phyloP scores from a whole-genome alignment of 495 filamentous ascomycete species.

The Annulohypoxylon nitens region DNA sequence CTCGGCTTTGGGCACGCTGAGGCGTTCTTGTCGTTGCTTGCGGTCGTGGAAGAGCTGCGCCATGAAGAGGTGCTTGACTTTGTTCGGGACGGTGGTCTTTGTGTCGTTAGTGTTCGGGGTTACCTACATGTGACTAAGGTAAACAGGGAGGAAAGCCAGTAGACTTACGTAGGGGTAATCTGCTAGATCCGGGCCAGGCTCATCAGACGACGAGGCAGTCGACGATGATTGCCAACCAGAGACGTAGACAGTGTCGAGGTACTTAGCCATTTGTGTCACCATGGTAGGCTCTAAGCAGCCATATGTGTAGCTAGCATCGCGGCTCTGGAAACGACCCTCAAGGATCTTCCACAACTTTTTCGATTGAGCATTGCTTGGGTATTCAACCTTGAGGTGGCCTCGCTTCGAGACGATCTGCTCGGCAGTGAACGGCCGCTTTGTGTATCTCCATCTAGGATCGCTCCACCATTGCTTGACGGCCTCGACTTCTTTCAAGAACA shows the following conservation, averaged over 20 bases:
- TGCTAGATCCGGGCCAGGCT: slow-evolving; percentile 96
- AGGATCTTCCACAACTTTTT: slow-evolving; percentile 97
- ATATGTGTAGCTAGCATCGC: slow-evolving; percentile 91
- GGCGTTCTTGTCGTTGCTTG: slow-evolving; percentile 95
- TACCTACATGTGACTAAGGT: background rate
- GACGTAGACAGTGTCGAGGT: slow-evolving; percentile 97
- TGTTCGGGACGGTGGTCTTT: slow-evolving; percentile 97
- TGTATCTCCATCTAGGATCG: slow-evolving; percentile 91
- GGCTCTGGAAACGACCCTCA: slow-evolving; percentile 85
- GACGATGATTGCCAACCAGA: slow-evolving; percentile 99
- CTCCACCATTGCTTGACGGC: slow-evolving; percentile 95
- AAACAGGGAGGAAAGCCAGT: background rate
- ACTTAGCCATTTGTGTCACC: slow-evolving; percentile 99
- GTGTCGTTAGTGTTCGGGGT: slow-evolving; percentile 4
- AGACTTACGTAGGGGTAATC: slow-evolving; percentile 92
- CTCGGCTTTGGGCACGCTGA: slow-evolving; percentile 79
- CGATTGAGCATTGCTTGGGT: slow-evolving; percentile 85
- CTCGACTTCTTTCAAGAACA: slow-evolving; percentile 83
- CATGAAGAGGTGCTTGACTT: slow-evolving; percentile 96
- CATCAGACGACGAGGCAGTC: slow-evolving; percentile 92
- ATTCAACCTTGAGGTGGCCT: slow-evolving; percentile 90
- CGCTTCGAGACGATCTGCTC: slow-evolving; percentile 97
- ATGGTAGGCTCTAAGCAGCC: slow-evolving; percentile 97
- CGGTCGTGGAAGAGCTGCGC: slow-evolving; percentile 99
- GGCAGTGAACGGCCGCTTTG: slow-evolving; percentile 91